Percentiles rank a stretch among this genome's conserved stretches.
These are phyloP conservation scores for Globisporangium middletonii DNA, from an alignment of 352 stramenopile genomes.

Conservation along the genomic window DNA sequence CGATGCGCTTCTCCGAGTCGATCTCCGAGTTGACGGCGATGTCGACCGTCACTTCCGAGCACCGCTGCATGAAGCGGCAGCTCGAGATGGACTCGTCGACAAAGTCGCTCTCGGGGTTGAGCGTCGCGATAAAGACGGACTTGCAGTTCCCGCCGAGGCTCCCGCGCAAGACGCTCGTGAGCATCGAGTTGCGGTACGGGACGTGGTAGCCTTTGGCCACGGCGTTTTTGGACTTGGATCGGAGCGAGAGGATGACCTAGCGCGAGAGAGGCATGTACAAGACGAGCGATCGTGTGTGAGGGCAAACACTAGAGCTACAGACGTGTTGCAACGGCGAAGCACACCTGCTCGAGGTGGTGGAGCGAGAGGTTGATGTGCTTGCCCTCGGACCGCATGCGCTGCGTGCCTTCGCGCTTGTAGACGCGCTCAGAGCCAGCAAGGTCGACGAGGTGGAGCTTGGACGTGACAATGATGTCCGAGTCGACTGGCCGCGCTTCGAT, in stretches of 20 bases:
- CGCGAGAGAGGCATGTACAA: not conserved
- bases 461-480: constrained; percentile 76
- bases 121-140: constrained; percentile 95
- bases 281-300: not conserved
- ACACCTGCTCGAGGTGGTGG: constrained; percentile 91
- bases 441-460: constrained; percentile 94
- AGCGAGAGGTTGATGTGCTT: constrained; percentile 96
- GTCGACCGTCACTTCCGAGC: constrained; percentile 83
- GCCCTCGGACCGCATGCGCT: constrained; percentile 89
- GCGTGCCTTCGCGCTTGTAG: constrained; percentile 90
- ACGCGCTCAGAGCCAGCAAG: constrained; percentile 94
- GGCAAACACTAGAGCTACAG: too few relatives aligned
- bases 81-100: constrained; percentile 93
- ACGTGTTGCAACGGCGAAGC: not conserved
- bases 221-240: constrained; percentile 47
- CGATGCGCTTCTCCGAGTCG: constrained; percentile 53
- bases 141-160: constrained; percentile 96
- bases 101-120: constrained; percentile 88
- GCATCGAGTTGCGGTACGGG: constrained; percentile 96
- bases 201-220: constrained; percentile 74
- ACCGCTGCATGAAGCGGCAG: constrained; percentile 94
- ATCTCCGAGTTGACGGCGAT: constrained; percentile 63
- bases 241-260: constrained; percentile 92
- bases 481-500: constrained; percentile 76
- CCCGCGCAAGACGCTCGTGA: constrained; percentile 94